A percentile compares a stretch with the other conserved stretches of the same genome.
Evolutionary conservation across 169 alveolate species (phyloP).

Genomic region (Pseudocohnilembus persalinus): DNA sequence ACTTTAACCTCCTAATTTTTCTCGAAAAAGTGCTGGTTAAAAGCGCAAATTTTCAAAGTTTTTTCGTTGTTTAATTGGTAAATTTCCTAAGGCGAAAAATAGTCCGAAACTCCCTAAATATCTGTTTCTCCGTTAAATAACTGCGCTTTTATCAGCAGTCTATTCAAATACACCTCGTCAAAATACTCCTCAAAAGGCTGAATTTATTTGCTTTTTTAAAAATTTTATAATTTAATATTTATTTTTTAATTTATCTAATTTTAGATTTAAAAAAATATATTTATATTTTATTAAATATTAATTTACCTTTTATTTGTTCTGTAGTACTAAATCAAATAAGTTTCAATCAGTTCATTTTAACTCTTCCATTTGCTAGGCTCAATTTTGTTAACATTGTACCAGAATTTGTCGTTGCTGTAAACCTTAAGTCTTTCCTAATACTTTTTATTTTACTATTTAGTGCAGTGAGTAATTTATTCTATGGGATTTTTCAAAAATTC

Average conservation of each 20-base stretch:
- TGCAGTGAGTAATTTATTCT: background rate
- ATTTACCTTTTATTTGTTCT: background rate
- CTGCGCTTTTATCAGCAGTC: background rate
- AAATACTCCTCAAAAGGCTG: background rate
- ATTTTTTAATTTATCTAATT: too few species aligned
- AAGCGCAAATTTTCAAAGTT: background rate
- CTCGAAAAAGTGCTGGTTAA: background rate
- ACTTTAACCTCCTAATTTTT: background rate
- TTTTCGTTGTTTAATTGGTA: background rate
- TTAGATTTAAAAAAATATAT: too few species aligned
- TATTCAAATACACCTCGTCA: background rate
- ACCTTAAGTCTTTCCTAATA: background rate
- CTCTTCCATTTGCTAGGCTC: background rate
- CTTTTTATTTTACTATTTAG: background rate
- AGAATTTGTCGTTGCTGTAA: background rate
- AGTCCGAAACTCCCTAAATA: background rate
- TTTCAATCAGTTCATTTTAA: background rate
- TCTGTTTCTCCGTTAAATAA: background rate
- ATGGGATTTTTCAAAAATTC: background rate
- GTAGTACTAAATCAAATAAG: background rate
- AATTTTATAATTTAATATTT: too few species aligned
- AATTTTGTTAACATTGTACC: too few species aligned
- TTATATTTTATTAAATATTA: too few species aligned
- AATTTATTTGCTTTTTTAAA: background rate
- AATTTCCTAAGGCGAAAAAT: background rate